Evolutionary conservation across 129 eudicot genomes (phyloP).

Genomic region (Chrysanthemum lavandulifolium): DNA sequence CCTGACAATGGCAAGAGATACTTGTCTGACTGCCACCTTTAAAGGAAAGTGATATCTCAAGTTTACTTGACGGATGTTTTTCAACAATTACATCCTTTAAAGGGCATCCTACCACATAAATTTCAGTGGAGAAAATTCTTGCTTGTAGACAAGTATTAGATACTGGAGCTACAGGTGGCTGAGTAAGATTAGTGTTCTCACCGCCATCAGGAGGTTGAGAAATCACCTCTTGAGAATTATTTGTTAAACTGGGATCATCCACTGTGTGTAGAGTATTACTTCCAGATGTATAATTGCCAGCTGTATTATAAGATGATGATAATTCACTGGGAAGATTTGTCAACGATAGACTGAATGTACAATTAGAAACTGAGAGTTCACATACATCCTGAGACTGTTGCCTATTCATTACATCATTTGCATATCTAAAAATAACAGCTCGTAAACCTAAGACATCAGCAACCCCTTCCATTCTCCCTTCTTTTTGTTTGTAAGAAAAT

Average conservation of each 20-base stretch:
- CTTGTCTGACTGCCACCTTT: conserved; percentile 44
- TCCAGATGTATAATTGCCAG: conserved; percentile 37
- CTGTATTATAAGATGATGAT: conserved; percentile 19
- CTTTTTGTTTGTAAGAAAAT: conserved; percentile 37
- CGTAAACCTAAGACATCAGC: conserved; percentile 45
- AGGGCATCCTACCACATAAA: conserved; percentile 55
- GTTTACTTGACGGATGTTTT: conserved; percentile 46
- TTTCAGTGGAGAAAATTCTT: conserved; percentile 41
- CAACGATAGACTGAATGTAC: conserved; percentile 42
- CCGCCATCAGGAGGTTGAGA: conserved; percentile 14
- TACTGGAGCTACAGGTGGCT: conserved; percentile 15
- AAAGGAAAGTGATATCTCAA: conserved; percentile 49
- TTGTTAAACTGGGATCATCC: conserved; percentile 27
- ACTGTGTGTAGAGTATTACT: conserved; percentile 22
- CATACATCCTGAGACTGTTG: conserved; percentile 37
- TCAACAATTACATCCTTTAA: conserved; percentile 47
- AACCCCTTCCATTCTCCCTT: conserved; percentile 38
- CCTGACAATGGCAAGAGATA: conserved; percentile 65
- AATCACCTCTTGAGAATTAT: conserved; percentile 28
- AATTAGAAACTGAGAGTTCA: conserved; percentile 63
- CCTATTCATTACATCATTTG: conserved; percentile 34
- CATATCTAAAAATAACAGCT: conserved; percentile 44
- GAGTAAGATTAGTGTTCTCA: conserved; percentile 14
- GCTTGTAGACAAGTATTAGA: conserved; percentile 37
- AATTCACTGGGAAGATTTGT: conserved; percentile 29